Base-by-base conservation (phyloP, 352 stramenopile species). In the Phytophthora pinifolia region DNA sequence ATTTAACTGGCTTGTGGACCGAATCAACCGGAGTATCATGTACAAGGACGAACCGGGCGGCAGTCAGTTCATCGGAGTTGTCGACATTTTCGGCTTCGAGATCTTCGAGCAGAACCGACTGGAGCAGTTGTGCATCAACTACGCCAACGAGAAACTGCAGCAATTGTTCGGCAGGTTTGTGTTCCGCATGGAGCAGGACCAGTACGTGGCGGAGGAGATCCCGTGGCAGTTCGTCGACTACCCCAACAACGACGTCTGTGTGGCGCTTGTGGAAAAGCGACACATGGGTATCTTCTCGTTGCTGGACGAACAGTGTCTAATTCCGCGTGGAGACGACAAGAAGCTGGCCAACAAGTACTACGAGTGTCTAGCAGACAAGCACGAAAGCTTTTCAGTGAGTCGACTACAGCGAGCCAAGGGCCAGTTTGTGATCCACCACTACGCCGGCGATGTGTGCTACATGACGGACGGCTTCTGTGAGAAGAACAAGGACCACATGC, bases 1-100 rank as follows among this genome's bases (percentile, higher is more conserved):
- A 49, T 97, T 97, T 69, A 86, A 97, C 37, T 99, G 93, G 92
- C 77, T 99, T 27, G 96, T 99, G 9, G 72, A 84, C 44, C 76
- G 84, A 30, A 97, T 98, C 68, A 98, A 98, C 67, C 68, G 72
- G 63, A 96, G 72, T 47, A 94, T 97, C 54, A 70, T 92, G 67
- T 92, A 93, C 68, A 77, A 77, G 50, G 76, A 90, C 60, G 67
- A 83, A 53, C 58, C 57, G 0, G 54, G 53, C 0, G 68, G 73
- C 17, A 85, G 60, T 31, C 82, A 90, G 46, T 96, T 97, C 44
- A 96, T 97, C 43, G 88, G 88, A 33, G 82, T 97, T 2, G 77
- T 97, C 29, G 88, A 97, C 50, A 97, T 97, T 50, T 97, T 96
- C 46, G 88, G 88, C 9, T 97, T 96, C 45, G 88, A 97, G 61